Percentiles rank a stretch among this genome's conserved stretches.
These are phyloP conservation scores for Vitis amurensis DNA, from an alignment of 164 flowering plant genomes.

Conservation along the genomic window DNA sequence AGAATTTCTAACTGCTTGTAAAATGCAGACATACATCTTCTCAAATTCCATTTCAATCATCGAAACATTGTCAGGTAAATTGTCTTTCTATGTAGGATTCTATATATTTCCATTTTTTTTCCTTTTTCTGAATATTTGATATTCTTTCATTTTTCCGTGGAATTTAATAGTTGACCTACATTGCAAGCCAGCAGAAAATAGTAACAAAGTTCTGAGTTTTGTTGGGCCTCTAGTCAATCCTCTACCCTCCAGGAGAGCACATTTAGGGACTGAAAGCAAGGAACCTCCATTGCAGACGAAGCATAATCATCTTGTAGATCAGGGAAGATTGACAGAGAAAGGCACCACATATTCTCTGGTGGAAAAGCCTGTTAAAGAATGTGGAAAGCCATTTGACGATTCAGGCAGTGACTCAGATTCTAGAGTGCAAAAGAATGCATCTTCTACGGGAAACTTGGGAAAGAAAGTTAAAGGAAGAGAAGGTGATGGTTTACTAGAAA, in stretches of 20 bases:
- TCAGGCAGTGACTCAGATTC: constrained; percentile 47
- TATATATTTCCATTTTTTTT: neutral
- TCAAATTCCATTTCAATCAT: constrained; percentile 84
- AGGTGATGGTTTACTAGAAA: constrained; percentile 22
- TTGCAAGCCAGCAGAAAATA: constrained; percentile 47
- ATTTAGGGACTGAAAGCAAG: constrained; percentile 25
- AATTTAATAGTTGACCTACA: constrained; percentile 56
- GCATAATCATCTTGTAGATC: constrained; percentile 36
- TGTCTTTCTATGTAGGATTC: constrained; percentile 4
- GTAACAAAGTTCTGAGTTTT: constrained; percentile 24
- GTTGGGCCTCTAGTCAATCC: constrained; percentile 25
- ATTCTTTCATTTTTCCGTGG: constrained; percentile 7
- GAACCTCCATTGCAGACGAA: constrained; percentile 38
- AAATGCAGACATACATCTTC: constrained; percentile 84
- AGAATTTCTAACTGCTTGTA: constrained; percentile 4
- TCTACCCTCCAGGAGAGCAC: constrained; percentile 33
- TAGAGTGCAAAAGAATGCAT: constrained; percentile 20
- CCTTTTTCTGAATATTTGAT: neutral
- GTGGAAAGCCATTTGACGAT: constrained; percentile 33
- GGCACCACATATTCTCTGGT: constrained; percentile 25
- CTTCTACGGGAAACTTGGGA: constrained; percentile 27
- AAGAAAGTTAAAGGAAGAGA: constrained; percentile 31
- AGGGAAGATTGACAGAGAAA: constrained; percentile 31
- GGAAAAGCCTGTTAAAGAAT: constrained; percentile 31
- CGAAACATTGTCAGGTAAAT: constrained; percentile 82